Evolutionary conservation across 2,329 filamentous ascomycete species (phyloP).

Genomic region (Diaporthe sp.): DNA sequence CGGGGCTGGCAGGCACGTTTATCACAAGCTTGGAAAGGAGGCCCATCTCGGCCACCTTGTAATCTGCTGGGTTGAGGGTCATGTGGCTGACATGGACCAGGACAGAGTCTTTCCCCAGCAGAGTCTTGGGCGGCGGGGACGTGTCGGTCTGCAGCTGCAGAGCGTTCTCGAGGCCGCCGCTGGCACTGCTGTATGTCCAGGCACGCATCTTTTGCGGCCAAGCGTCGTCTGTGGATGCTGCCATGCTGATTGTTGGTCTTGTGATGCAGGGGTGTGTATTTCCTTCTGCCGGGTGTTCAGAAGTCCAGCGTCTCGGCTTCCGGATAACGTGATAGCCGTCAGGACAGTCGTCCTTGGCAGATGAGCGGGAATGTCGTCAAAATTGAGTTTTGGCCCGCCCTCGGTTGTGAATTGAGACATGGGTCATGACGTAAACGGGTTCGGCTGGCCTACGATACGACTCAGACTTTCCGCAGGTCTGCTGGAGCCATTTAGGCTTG

Average conservation of each 20-base stretch:
- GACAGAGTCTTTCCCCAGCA: conserved; percentile 57
- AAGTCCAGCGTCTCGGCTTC: too few relatives aligned
- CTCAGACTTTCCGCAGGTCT: neutral
- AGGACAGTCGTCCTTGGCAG: neutral
- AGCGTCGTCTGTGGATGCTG: conserved; percentile 12
- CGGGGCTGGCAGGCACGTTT: conserved; percentile 59
- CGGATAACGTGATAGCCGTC: neutral
- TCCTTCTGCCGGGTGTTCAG: neutral
- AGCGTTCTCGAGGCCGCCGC: conserved; percentile 64
- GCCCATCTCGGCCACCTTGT: conserved; percentile 69
- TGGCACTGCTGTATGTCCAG: conserved; percentile 65
- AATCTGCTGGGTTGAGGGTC: conserved; percentile 73
- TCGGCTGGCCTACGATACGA: neutral
- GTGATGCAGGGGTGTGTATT: neutral
- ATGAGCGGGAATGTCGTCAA: conserved; percentile 29
- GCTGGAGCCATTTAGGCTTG: neutral
- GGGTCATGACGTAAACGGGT: conserved; percentile 28
- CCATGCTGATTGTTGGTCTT: neutral
- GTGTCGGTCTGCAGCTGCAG: conserved; percentile 59
- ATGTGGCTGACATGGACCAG: conserved; percentile 67
- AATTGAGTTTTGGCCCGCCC: conserved; percentile 10
- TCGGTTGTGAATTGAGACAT: neutral
- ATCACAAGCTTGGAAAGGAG: conserved; percentile 55
- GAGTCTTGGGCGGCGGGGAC: conserved; percentile 54
- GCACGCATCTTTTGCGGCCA: conserved; percentile 61